These are phyloP conservation scores for Akanthomyces lecanii DNA, from an alignment of 2,329 filamentous ascomycete species.

Conservation along the genomic window DNA sequence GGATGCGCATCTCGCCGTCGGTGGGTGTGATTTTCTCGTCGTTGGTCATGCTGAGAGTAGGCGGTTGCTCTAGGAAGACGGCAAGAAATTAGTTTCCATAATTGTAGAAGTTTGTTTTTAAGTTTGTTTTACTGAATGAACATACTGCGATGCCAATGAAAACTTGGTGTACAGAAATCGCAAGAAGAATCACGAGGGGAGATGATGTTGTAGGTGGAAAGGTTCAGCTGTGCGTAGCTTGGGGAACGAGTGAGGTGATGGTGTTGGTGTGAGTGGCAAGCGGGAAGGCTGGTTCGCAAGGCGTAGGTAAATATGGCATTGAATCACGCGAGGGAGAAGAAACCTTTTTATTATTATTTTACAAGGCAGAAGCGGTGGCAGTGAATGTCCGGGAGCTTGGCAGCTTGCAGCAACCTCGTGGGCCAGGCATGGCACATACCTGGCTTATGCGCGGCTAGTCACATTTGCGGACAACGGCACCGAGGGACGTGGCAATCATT, in stretches of 20 bases:
- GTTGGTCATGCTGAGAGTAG: constrained; percentile 18
- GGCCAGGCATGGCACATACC: no score
- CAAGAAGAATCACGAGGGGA: not conserved
- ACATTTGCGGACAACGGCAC: not conserved
- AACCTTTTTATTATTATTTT: not conserved
- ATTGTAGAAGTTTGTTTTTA: no score
- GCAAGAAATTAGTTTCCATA: not conserved
- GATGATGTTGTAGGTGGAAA: not conserved
- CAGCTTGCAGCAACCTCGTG: not conserved
- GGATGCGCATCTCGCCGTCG: constrained; percentile 34
- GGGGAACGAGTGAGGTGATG: not conserved
- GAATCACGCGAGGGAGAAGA: not conserved
- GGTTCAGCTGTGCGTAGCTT: not conserved
- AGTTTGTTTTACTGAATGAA: not conserved
- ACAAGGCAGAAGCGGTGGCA: not conserved
- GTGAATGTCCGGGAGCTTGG: not conserved
- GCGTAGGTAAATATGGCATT: not conserved
- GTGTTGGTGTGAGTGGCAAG: not conserved
- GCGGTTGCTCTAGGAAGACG: not conserved
- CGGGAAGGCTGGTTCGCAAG: not conserved
- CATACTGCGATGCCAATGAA: not conserved
- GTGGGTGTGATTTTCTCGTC: constrained; percentile 24
- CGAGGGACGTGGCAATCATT: not conserved
- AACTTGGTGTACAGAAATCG: not conserved
- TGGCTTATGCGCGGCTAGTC: not conserved